These are phyloP conservation scores for Kwoniella dejecticola DNA, from an alignment of 768 basidiomycete genomes.

Conservation along the genomic window DNA sequence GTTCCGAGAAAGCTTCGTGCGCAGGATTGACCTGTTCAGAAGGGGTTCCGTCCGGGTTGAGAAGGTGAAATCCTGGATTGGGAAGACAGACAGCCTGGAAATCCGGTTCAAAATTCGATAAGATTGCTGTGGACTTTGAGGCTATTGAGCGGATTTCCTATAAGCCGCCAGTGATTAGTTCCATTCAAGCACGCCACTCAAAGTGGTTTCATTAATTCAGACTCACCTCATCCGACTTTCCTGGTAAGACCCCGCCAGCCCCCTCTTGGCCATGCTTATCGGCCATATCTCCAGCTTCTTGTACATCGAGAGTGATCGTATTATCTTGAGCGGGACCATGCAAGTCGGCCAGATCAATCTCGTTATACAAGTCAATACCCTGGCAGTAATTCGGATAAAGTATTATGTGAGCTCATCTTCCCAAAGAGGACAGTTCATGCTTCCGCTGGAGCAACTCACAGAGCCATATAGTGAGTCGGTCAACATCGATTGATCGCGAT, in stretches of 20 bases:
- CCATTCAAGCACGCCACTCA: too few relatives aligned
- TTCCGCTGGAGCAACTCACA: background rate
- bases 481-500: slow-evolving; percentile 13
- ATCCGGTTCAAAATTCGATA: slow-evolving; percentile 22
- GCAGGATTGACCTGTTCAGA: slow-evolving; percentile 4
- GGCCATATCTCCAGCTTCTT: slow-evolving; percentile 64
- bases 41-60: slow-evolving; percentile 22
- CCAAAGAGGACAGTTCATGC: background rate
- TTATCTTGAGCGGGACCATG: slow-evolving; percentile 67
- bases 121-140: background rate
- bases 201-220: too few relatives aligned
- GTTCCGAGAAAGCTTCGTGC: slow-evolving; percentile 27
- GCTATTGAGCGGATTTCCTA: slow-evolving; percentile 31
- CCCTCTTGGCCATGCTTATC: slow-evolving; percentile 57
- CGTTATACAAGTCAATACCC: slow-evolving; percentile 57
- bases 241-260: slow-evolving; percentile 37
- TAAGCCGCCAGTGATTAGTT: background rate
- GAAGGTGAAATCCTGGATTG: slow-evolving; percentile 20
- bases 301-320: slow-evolving; percentile 83
- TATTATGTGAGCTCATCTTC: background rate
- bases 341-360: slow-evolving; percentile 85
- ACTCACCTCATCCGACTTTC: slow-evolving; percentile 42
- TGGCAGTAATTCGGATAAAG: background rate
- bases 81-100: slow-evolving; percentile 31
- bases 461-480: slow-evolving; percentile 7